A percentile compares a stretch with the other conserved stretches of the same genome.
Conservation (phyloP, 805 yeast species). For the Pichia thaimueangensis region DNA sequence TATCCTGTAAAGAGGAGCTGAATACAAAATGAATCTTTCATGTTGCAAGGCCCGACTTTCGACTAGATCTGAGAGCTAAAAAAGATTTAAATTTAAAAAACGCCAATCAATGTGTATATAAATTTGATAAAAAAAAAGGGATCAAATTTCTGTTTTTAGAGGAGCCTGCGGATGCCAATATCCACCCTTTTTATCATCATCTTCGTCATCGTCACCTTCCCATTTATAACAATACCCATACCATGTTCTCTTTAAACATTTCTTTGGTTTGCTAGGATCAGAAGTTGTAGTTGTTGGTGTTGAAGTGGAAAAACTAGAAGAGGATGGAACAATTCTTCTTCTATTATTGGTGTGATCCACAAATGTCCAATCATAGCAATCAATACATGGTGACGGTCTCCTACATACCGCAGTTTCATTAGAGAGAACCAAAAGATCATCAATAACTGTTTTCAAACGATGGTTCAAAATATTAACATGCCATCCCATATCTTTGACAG, state of each 20-base stretch:
- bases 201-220: constrained; percentile 25
- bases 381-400: constrained; percentile 77
- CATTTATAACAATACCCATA: constrained; percentile 45
- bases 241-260: constrained; percentile 56
- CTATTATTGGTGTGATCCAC: constrained; percentile 38
- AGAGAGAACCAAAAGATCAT: constrained; percentile 63
- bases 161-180: too few species aligned
- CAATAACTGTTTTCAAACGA: constrained; percentile 85
- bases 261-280: constrained; percentile 29
- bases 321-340: constrained; percentile 24
- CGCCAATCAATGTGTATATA: too few species aligned
- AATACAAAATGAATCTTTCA: too few species aligned
- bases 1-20: too few species aligned
- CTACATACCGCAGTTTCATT: constrained; percentile 72
- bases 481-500: constrained; percentile 87
- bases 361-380: constrained; percentile 85
- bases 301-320: constrained; percentile 1
- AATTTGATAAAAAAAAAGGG: too few species aligned
- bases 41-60: too few species aligned
- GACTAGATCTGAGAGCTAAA: too few species aligned
- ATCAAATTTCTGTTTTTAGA: too few species aligned
- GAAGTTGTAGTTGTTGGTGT: constrained; percentile 17
- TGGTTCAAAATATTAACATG: constrained; percentile 82
- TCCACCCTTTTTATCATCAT: too few species aligned
- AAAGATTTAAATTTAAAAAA: too few species aligned